A percentile compares a stretch with the other conserved stretches of the same genome.
phyloP scores from a whole-genome alignment of 495 filamentous ascomycete genomes.

The Barbatosphaeria neglecta region DNA sequence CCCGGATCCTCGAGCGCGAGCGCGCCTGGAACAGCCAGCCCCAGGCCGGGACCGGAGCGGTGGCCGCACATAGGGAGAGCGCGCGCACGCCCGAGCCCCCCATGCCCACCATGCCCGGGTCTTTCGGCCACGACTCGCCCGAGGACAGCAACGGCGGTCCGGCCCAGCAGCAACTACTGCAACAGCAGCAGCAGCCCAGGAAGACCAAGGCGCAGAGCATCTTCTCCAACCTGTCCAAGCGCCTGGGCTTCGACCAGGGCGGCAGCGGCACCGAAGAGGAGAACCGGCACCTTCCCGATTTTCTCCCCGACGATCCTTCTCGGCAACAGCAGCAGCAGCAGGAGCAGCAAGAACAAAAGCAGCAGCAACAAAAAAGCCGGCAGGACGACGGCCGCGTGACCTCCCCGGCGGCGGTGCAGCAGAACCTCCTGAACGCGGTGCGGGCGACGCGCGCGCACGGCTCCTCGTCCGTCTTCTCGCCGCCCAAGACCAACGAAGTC shows the following conservation, averaged over 20 bases:
- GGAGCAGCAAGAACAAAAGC: too few species aligned
- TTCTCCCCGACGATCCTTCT: too few species aligned
- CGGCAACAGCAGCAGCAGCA: background rate
- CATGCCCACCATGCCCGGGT: conserved; percentile 59
- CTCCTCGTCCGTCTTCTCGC: conserved; percentile 55
- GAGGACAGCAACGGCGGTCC: conserved; percentile 24
- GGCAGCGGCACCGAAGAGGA: conserved; percentile 20
- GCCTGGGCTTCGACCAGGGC: conserved; percentile 49
- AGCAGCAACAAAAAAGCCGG: conserved; percentile 1
- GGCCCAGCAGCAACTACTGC: conserved; percentile 11
- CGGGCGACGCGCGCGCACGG: conserved; percentile 70
- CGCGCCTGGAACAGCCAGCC: conserved; percentile 40
- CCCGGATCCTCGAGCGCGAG: conserved; percentile 47
- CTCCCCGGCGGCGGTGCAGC: conserved; percentile 42
- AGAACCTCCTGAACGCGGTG: conserved; percentile 70
- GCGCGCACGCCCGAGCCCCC: conserved; percentile 16
- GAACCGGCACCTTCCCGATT: conserved; percentile 24
- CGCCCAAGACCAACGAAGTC: conserved; percentile 59
- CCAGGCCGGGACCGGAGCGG: conserved; percentile 20
- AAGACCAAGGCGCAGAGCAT: conserved; percentile 30
- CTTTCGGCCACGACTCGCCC: conserved; percentile 52
- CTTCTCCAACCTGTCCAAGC: conserved; percentile 52
- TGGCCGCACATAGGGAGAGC: conserved; percentile 21
- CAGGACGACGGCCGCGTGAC: conserved; percentile 34
- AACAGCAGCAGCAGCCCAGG: conserved; percentile 8